A percentile compares a stretch with the other conserved stretches of the same genome.
Evolutionary conservation across 2,329 filamentous ascomycete genomes (phyloP).

Genomic region (Hypomyces perniciosus): DNA sequence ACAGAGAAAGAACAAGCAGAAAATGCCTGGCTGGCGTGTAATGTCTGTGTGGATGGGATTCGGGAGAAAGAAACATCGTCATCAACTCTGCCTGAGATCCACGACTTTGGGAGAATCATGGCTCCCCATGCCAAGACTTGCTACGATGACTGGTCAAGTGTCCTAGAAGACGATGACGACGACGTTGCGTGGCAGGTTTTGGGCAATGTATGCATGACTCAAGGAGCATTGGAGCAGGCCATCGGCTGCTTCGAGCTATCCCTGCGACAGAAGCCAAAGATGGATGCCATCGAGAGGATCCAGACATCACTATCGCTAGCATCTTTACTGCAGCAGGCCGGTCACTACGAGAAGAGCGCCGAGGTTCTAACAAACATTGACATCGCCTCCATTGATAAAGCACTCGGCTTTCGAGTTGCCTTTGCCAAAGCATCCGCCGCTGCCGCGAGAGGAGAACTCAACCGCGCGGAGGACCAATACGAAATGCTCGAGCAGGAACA

Average conservation of each 20-base stretch:
- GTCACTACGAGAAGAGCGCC: constrained; percentile 14
- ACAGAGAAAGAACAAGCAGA: constrained; percentile 16
- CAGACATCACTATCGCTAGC: constrained; percentile 19
- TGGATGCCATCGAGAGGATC: constrained; percentile 17
- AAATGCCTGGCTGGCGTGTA: constrained; percentile 22
- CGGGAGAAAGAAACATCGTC: constrained; percentile 16
- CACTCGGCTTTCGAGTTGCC: constrained; percentile 19
- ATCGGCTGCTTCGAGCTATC: constrained; percentile 23
- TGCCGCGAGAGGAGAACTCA: constrained; percentile 17
- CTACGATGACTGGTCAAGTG: constrained; percentile 20
- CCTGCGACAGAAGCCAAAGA: constrained; percentile 12
- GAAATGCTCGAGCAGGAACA: constrained; percentile 19
- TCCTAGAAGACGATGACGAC: constrained; percentile 22
- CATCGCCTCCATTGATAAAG: constrained; percentile 18
- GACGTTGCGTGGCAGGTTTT: constrained; percentile 34
- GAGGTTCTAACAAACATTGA: constrained; percentile 18
- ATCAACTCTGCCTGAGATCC: constrained; percentile 17
- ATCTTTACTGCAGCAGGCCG: constrained; percentile 17
- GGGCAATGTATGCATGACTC: constrained; percentile 24
- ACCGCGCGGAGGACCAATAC: constrained; percentile 17
- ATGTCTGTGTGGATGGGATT: constrained; percentile 20
- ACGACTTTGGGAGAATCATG: constrained; percentile 21
- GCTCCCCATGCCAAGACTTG: constrained; percentile 23
- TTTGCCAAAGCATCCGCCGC: constrained; percentile 19
- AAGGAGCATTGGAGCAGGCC: constrained; percentile 19